phyloP scores from a whole-genome alignment of 805 yeast species.

The Saccharomycopsis selenospora region DNA sequence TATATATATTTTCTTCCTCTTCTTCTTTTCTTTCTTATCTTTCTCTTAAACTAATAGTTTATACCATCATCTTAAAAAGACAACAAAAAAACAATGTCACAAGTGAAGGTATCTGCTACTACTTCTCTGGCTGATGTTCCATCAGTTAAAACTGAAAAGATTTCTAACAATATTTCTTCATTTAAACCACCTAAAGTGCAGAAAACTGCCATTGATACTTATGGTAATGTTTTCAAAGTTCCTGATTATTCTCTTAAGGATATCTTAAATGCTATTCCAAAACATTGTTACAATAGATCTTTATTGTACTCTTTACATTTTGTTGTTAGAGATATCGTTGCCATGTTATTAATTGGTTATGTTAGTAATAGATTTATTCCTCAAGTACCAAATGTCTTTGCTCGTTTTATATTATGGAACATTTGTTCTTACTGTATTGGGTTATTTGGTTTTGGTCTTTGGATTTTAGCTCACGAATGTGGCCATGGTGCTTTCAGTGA shows the following conservation, averaged over 20 bases:
- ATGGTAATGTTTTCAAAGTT: slow-evolving; percentile 60
- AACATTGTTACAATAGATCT: slow-evolving; percentile 64
- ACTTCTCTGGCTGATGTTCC: not conserved
- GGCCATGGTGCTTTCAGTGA: slow-evolving; percentile 59
- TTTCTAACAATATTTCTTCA: slow-evolving; percentile 1
- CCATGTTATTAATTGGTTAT: slow-evolving; percentile 43
- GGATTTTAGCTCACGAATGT: slow-evolving; percentile 63
- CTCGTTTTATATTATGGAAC: slow-evolving; percentile 38
- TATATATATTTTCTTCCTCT: no score
- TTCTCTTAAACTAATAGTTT: no score
- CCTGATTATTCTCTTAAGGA: slow-evolving; percentile 77
- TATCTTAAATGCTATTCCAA: slow-evolving; percentile 62
- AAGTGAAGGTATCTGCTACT: not conserved
- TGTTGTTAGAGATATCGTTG: slow-evolving; percentile 58
- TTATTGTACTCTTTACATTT: slow-evolving; percentile 48
- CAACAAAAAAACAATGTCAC: not conserved
- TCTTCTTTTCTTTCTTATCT: no score
- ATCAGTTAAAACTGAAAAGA: not conserved
- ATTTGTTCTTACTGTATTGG: slow-evolving; percentile 36
- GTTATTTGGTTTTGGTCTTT: slow-evolving; percentile 48
- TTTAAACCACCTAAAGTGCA: slow-evolving; percentile 5
- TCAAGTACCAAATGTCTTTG: slow-evolving; percentile 27
- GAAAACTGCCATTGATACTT: slow-evolving; percentile 46
- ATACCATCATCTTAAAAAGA: not conserved
- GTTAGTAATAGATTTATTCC: slow-evolving; percentile 40